phyloP scores from a whole-genome alignment of 306 rosid species.

The Hylodesmum podocarpum region DNA sequence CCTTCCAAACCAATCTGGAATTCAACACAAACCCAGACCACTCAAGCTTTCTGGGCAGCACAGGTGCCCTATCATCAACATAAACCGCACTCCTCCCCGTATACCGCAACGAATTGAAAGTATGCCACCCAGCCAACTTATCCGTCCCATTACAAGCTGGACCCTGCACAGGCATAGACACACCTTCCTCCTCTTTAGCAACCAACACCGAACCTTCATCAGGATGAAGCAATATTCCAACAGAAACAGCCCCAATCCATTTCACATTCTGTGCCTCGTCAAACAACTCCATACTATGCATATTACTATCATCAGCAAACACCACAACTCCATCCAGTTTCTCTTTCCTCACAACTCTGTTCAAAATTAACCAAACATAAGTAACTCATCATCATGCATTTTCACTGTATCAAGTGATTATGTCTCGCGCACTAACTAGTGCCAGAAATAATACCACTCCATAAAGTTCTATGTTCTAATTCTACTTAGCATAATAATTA shows the following conservation, averaged over 20 bases:
- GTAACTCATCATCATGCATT: background rate
- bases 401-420: slow-evolving; percentile 4
- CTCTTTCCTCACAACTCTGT: slow-evolving; percentile 79
- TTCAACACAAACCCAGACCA: slow-evolving; percentile 98
- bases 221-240: slow-evolving; percentile 82
- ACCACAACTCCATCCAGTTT: slow-evolving; percentile 87
- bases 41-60: slow-evolving; percentile 83
- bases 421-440: background rate
- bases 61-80: slow-evolving; percentile 81
- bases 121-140: slow-evolving; percentile 93
- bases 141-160: slow-evolving; percentile 93
- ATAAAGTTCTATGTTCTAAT: no score
- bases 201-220: slow-evolving; percentile 37
- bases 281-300: slow-evolving; percentile 95
- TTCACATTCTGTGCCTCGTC: slow-evolving; percentile 86
- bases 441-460: background rate
- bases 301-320: slow-evolving; percentile 98
- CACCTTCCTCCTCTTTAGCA: slow-evolving; percentile 46
- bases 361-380: slow-evolving; percentile 35
- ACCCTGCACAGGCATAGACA: slow-evolving; percentile 78
- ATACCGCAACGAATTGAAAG: slow-evolving; percentile 72
- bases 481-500: background rate
- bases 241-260: slow-evolving; percentile 93
- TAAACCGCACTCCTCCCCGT: slow-evolving; percentile 66
- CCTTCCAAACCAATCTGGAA: slow-evolving; percentile 83